phyloP scores from a whole-genome alignment of 345 rosid species.

The Brassica cretica region DNA sequence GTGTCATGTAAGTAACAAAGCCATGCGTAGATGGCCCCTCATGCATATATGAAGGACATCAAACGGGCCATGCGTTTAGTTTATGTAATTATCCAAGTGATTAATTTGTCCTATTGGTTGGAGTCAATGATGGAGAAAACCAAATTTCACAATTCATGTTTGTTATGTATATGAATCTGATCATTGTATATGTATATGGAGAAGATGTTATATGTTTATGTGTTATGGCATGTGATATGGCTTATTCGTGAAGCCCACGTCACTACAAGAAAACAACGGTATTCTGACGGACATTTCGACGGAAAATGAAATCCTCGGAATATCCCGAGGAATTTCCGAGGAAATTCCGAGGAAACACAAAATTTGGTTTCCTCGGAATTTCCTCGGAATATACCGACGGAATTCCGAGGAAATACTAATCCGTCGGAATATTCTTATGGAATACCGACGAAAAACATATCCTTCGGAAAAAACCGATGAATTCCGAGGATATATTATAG shows the following conservation, averaged over 20 bases:
- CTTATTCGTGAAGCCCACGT: slow-evolving; percentile 61
- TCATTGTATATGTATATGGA: not conserved
- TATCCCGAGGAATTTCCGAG: too few species aligned
- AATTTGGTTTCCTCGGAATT: too few species aligned
- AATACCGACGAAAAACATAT: too few species aligned
- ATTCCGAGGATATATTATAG: too few species aligned
- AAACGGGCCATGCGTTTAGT: slow-evolving; percentile 21
- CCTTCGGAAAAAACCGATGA: too few species aligned
- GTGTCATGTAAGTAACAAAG: slow-evolving; percentile 34
- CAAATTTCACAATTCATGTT: slow-evolving; percentile 4
- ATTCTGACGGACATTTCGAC: too few species aligned
- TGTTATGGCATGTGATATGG: slow-evolving; percentile 49
- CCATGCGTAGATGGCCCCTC: slow-evolving; percentile 48
- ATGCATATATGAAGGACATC: slow-evolving; percentile 40
- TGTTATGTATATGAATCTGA: slow-evolving; percentile 6
- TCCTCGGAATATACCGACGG: too few species aligned
- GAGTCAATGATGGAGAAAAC: slow-evolving; percentile 10
- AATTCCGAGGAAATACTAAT: too few species aligned
- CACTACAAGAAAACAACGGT: too few species aligned
- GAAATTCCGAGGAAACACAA: too few species aligned
- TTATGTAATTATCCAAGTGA: slow-evolving; percentile 13
- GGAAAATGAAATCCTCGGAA: too few species aligned
- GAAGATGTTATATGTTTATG: slow-evolving; percentile 64
- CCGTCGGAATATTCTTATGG: too few species aligned
- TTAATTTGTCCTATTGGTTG: slow-evolving; percentile 11